Evolutionary conservation across 768 basidiomycete species (phyloP).

Genomic region (Cantharellus cinnabarinus): DNA sequence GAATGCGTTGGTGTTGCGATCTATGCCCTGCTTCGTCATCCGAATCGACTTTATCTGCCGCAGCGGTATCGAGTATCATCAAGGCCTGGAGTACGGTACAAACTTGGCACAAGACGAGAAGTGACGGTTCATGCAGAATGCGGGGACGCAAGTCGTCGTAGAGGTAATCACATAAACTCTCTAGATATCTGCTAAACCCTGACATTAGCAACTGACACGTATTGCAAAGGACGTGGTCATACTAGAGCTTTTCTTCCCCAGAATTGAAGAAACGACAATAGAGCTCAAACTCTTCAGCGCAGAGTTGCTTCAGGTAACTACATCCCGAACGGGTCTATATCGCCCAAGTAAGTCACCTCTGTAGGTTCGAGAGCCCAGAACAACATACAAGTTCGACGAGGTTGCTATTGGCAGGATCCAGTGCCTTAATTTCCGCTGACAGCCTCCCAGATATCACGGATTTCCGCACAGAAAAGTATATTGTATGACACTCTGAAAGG

Average conservation of each 20-base stretch:
- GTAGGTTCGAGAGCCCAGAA: background rate
- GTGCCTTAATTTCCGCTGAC: slow-evolving; percentile 57
- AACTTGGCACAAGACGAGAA: slow-evolving; percentile 78
- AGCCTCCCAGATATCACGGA: slow-evolving; percentile 52
- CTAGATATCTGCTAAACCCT: slow-evolving; percentile 56
- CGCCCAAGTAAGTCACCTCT: background rate
- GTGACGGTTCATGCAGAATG: slow-evolving; percentile 78
- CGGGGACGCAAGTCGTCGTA: slow-evolving; percentile 92
- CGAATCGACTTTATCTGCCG: slow-evolving; percentile 15
- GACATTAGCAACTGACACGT: background rate
- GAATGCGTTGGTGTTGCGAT: no score
- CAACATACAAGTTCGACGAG: slow-evolving; percentile 62
- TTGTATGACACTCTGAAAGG: slow-evolving; percentile 66
- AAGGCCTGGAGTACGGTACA: slow-evolving; percentile 91
- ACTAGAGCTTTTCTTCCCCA: slow-evolving; percentile 60
- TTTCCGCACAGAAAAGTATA: slow-evolving; percentile 62
- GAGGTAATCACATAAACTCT: slow-evolving; percentile 79
- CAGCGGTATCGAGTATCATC: slow-evolving; percentile 61
- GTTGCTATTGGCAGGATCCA: slow-evolving; percentile 62
- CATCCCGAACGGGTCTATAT: slow-evolving; percentile 74
- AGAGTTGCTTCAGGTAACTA: slow-evolving; percentile 78
- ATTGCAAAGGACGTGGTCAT: slow-evolving; percentile 13
- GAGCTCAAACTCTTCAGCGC: slow-evolving; percentile 72
- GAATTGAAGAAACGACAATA: slow-evolving; percentile 75
- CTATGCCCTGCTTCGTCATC: background rate